Percentiles rank a stretch among this genome's conserved stretches.
Conservation (phyloP, 2,329 filamentous ascomycete genomes). For the Pleochaeta shiraiana region DNA sequence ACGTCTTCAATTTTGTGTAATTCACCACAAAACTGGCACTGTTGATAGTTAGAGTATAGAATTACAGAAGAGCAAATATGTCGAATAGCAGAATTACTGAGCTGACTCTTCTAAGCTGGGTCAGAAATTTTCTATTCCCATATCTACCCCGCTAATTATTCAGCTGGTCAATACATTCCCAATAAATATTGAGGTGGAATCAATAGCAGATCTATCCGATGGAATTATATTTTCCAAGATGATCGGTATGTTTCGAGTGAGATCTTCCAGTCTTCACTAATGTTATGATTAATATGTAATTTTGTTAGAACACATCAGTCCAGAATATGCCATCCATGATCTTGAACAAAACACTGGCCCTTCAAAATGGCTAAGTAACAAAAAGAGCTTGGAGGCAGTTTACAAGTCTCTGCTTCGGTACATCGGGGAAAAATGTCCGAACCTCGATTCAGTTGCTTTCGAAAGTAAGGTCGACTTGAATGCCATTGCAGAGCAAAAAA, state of each 20-base stretch:
- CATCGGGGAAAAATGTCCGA: constrained; percentile 29
- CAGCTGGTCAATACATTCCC: constrained; percentile 19
- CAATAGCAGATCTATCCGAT: constrained; percentile 18
- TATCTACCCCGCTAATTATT: constrained; percentile 8
- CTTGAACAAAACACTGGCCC: constrained; percentile 25
- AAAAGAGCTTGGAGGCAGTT: constrained; percentile 30
- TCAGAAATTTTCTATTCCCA: constrained; percentile 17
- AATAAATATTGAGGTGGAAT: constrained; percentile 13
- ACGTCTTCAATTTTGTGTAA: no score
- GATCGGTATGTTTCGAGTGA: constrained; percentile 21
- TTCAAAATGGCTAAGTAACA: constrained; percentile 21
- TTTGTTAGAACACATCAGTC: constrained; percentile 33
- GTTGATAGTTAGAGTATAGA: no score
- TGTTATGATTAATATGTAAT: constrained; percentile 13
- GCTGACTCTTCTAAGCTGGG: constrained; percentile 34
- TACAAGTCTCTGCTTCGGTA: constrained; percentile 33
- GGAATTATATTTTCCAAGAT: constrained; percentile 18
- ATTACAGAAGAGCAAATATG: background rate
- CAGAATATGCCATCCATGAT: constrained; percentile 31
- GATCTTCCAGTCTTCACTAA: no score
- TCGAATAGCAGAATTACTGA: constrained; percentile 21
- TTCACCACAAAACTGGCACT: no score
- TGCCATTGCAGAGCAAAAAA: constrained; percentile 33
- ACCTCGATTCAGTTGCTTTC: constrained; percentile 27
- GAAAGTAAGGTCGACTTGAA: constrained; percentile 31